Base-by-base conservation (phyloP, 2,329 filamentous ascomycete genomes). In the Hymenoscyphus scutula region DNA sequence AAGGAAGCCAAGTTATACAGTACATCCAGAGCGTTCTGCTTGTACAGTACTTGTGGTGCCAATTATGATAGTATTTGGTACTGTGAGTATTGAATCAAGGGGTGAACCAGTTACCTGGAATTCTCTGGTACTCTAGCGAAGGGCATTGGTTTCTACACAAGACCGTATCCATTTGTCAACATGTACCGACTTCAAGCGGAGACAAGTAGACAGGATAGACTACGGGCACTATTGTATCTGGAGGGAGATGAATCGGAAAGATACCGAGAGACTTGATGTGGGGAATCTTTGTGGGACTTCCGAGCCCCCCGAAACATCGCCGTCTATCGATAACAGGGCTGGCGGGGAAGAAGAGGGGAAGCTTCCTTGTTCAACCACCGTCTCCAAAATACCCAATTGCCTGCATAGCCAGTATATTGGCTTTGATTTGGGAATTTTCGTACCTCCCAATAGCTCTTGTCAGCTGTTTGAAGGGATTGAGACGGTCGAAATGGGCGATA, bases 211-310 rank as follows among this genome's bases (percentile, higher is more conserved):
- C 19, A 23, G 6, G 41, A 48, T n/a, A n/a, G n/a, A n/a, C n/a
- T n/a, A n/a, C n/a, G n/a, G n/a, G n/a, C n/a, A n/a, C n/a, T n/a
- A n/a, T n/a, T n/a, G n/a, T 23, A 11, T 11, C 41, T 23, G 32
- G 25, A n/a, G 34, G 32, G 17, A 54, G 58, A 27, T 54, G 58
- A 25, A 54, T 29, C 17, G 58, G 53, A 57, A 61, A 61, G 54
- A 57, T 61, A 27, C 38, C 59, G 59, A 61, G 53, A 53, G 41
- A 61, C 58, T 11, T 59, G 25, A 37, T 38, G 45, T 59, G 58
- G 45, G 38, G 15, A 38, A 25, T 34, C 37, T 29, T 61, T 51
- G 59, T 51, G 53, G 53, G 59, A 23, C 30, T 34, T 15, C 59
- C 59, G 59, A 56, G 23, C 11, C 19, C 23, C 13, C 59, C 59